These are phyloP conservation scores for Saururus chinensis DNA, from an alignment of 164 flowering plant genomes.

Conservation along the genomic window DNA sequence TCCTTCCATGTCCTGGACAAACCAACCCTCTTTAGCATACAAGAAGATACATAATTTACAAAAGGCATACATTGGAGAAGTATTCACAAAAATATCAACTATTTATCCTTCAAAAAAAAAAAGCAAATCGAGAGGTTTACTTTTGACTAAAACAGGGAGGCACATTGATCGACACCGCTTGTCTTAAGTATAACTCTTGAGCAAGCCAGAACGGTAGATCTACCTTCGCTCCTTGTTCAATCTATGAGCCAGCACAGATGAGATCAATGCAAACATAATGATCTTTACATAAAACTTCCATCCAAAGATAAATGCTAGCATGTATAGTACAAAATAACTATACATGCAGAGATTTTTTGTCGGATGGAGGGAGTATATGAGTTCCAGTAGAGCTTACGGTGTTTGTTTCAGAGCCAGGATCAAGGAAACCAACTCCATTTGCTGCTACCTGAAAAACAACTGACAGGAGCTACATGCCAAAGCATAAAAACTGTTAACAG, in stretches of 20 bases:
- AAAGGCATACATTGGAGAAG: neutral
- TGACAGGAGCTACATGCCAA: slow-evolving; percentile 40
- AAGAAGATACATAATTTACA: neutral
- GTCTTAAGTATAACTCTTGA: slow-evolving; percentile 56
- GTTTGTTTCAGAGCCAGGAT: slow-evolving; percentile 72
- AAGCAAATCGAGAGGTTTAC: slow-evolving; percentile 20
- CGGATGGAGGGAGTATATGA: too few relatives aligned
- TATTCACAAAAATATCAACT: neutral
- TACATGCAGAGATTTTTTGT: too few relatives aligned
- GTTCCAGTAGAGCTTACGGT: slow-evolving; percentile 24
- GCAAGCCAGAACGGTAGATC: slow-evolving; percentile 96
- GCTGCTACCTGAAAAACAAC: slow-evolving; percentile 62
- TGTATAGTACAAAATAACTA: too few relatives aligned
- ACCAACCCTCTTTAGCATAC: neutral
- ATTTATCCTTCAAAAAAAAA: neutral
- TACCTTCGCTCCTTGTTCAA: slow-evolving; percentile 75
- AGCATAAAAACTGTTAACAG: neutral
- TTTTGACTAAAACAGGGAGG: slow-evolving; percentile 71
- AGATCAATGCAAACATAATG: neutral
- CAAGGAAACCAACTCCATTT: slow-evolving; percentile 70
- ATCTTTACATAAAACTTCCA: too few relatives aligned
- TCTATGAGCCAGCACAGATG: slow-evolving; percentile 25
- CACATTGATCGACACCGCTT: slow-evolving; percentile 40
- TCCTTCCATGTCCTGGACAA: slow-evolving; percentile 72
- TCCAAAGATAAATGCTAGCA: too few relatives aligned